Percentiles rank a stretch among this genome's conserved stretches.
Evolutionary conservation across 228 moss, liverwort and hornwort genomes (phyloP).

Genomic region (Sphagnum fallax): DNA sequence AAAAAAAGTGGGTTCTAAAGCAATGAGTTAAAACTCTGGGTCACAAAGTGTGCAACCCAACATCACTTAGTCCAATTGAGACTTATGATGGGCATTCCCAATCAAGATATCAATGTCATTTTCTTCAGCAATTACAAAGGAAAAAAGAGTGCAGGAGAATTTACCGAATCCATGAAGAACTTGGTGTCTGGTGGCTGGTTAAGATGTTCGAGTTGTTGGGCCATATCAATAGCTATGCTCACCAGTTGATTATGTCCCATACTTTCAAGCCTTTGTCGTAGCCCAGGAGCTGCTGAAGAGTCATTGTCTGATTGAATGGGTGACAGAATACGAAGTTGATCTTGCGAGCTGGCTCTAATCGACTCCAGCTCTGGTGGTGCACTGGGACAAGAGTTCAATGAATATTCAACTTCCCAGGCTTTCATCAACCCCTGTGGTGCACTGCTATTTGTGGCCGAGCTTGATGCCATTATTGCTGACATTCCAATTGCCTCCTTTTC

Average conservation of each 20-base stretch:
- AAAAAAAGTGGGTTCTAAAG: not conserved
- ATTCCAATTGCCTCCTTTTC: no score
- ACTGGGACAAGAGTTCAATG: no score
- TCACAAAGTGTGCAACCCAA: not conserved
- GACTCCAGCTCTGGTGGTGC: no score
- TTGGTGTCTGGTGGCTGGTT: constrained; percentile 16
- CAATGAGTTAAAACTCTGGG: not conserved
- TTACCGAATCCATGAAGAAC: constrained; percentile 21
- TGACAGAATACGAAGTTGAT: no score
- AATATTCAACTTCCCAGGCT: no score
- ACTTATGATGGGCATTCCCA: not conserved
- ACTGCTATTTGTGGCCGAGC: no score
- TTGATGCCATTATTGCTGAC: no score
- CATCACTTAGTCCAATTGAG: not conserved
- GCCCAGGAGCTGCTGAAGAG: not conserved
- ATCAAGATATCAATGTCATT: not conserved
- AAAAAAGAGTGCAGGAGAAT: not conserved
- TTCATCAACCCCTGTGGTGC: no score
- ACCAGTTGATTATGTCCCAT: constrained; percentile 27
- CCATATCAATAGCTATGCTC: constrained; percentile 16
- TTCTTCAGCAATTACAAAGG: not conserved
- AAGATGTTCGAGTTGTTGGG: constrained; percentile 19
- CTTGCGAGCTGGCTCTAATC: no score
- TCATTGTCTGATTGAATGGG: not conserved
- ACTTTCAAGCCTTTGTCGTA: constrained; percentile 19